phyloP scores from a whole-genome alignment of 2,329 filamentous ascomycete species.

The Bipolaris zeicola region DNA sequence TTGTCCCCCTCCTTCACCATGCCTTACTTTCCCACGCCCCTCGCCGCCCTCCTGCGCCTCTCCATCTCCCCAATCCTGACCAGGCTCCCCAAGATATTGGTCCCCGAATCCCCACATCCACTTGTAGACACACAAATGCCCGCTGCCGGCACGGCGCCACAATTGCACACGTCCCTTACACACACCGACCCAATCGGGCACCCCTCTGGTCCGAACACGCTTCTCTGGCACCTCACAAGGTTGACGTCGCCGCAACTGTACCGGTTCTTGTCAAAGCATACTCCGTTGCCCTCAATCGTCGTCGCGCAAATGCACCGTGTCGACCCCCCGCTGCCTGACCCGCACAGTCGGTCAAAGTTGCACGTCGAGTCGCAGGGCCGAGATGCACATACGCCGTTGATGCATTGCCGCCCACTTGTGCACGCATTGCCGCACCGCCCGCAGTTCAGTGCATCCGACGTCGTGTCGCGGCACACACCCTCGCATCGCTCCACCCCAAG shows the following conservation, averaged over 20 bases:
- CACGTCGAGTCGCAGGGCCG: constrained; percentile 39
- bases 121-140: constrained; percentile 30
- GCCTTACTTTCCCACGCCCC: background rate
- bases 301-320: constrained; percentile 36
- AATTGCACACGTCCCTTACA: constrained; percentile 25
- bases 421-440: constrained; percentile 37
- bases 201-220: constrained; percentile 4
- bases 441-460: constrained; percentile 32
- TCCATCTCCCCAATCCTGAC: constrained; percentile 20
- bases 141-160: constrained; percentile 10
- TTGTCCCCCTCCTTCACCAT: background rate
- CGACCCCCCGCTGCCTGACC: constrained; percentile 17
- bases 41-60: constrained; percentile 14
- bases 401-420: constrained; percentile 27
- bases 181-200: constrained; percentile 27
- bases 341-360: constrained; percentile 33
- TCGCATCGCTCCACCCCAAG: constrained; percentile 24
- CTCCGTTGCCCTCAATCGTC: constrained; percentile 27
- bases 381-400: constrained; percentile 44
- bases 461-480: constrained; percentile 31
- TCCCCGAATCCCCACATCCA: constrained; percentile 25
- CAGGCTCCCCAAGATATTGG: constrained; percentile 19
- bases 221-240: constrained; percentile 7
- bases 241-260: constrained; percentile 20
- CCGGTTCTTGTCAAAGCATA: constrained; percentile 37